Evolutionary conservation across 352 stramenopile genomes (phyloP), one percentile per base, ranked within the genome.

Genomic region (Globisporangium radiosum): DNA sequence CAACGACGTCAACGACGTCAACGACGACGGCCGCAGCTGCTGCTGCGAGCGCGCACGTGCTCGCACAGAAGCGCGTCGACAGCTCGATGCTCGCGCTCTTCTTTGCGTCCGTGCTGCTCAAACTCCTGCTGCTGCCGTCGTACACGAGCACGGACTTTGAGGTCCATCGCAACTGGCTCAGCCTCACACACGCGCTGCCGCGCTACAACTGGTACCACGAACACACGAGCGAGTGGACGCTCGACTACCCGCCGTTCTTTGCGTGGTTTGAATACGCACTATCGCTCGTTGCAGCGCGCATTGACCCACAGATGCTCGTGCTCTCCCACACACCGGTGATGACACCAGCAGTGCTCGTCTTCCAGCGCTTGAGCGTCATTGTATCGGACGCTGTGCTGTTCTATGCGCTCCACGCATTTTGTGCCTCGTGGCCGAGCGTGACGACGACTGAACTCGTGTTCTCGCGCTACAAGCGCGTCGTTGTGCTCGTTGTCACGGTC

Each of bases 201-300:
- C 61, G 92, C 2, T 72, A 58, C 6, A 43, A 88, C 51, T 99
- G 97, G 97, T 99, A 99, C 73, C 96, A 95, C 66, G 94, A 99
- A 52, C 44, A 53, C 42, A 97, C 89, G 7, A 98, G 95, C 54
- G 72, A 98, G 52, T 98, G 98, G 87, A 99, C 97, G 19, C 72
- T 99, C 38, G 97, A 99, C 78, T 99, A 99, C 73, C 97, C 97
- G 54, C 97, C 97, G 14, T 84, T 97, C 48, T 99, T 99, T 81
- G 96, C 93, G 8, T 97, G 88, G 62, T 99, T 99, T 65, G 94
- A 99, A 74, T 96, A 87, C 43, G 47, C 75, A 7, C 74, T 98
- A 36, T 79, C 82, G n/a, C 64, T 81, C n/a, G 51, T 87, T 5
- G 89, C 81, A 0, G 57, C 61, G 2, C 44, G 51, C 7, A 63